A percentile compares a stretch with the other conserved stretches of the same genome.
Conservation (phyloP, 2,329 filamentous ascomycete species). For the Thielaviopsis euricoi region DNA sequence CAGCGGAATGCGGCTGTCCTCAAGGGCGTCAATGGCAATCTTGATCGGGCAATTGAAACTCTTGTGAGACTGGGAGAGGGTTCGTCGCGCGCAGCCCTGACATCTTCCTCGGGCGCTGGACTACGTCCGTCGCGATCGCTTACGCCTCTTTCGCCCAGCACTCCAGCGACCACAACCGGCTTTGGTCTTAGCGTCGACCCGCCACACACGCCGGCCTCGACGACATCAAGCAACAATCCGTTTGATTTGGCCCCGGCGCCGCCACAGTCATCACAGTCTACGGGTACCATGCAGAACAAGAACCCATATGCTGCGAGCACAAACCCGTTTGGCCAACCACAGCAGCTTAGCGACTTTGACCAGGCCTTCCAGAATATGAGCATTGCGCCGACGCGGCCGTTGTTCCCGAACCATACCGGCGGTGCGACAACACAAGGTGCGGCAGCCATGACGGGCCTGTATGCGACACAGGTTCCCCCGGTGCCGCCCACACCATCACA, state of each 20-base stretch:
- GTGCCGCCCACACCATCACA: constrained; percentile 46
- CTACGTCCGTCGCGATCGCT: constrained; percentile 34
- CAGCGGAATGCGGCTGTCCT: constrained; percentile 68
- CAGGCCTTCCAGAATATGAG: constrained; percentile 64
- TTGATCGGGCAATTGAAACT: constrained; percentile 75
- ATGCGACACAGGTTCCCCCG: constrained; percentile 40
- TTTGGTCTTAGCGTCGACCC: constrained; percentile 19
- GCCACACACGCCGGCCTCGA: constrained; percentile 23
- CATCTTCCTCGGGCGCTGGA: constrained; percentile 2
- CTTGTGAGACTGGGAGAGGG: constrained; percentile 70
- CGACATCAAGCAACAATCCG: constrained; percentile 42
- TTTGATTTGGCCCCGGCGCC: constrained; percentile 44
- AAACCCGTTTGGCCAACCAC: constrained; percentile 52
- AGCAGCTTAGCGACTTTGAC: constrained; percentile 32
- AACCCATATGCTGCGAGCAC: constrained; percentile 39
- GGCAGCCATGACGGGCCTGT: constrained; percentile 6
- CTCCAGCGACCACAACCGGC: constrained; percentile 16
- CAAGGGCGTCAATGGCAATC: constrained; percentile 65
- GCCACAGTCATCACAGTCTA: constrained; percentile 49
- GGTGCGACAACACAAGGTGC: constrained; percentile 30
- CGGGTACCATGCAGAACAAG: constrained; percentile 40
- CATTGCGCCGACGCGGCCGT: constrained; percentile 33
- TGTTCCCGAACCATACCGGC: constrained; percentile 65
- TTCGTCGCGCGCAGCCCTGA: constrained; percentile 22
- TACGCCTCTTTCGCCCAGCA: constrained; percentile 32